A percentile compares a stretch with the other conserved stretches of the same genome.
Conservation (phyloP, 2,329 filamentous ascomycete genomes). For the Hymenoscyphus albidus region DNA sequence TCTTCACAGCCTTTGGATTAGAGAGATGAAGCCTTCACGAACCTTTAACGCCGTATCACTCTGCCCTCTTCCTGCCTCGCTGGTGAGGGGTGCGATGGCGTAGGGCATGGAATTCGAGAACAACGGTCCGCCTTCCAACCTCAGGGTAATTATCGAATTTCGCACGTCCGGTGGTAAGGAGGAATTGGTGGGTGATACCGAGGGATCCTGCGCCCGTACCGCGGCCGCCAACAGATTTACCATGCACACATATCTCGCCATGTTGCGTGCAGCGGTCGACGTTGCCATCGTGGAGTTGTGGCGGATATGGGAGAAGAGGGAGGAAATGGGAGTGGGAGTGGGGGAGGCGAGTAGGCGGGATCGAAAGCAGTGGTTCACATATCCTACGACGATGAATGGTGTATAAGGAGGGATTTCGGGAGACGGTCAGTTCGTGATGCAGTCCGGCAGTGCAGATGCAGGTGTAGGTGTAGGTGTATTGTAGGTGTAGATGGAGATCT, state of each 20-base stretch:
- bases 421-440: background rate
- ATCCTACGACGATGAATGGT: constrained; percentile 6
- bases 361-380: constrained; percentile 11
- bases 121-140: constrained; percentile 16
- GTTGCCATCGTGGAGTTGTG: constrained; percentile 24
- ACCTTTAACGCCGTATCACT: constrained; percentile 22
- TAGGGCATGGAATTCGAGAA: constrained; percentile 17
- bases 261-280: constrained; percentile 28
- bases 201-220: constrained; percentile 23
- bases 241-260: constrained; percentile 18
- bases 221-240: constrained; percentile 19
- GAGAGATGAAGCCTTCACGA: background rate
- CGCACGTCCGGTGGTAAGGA: constrained; percentile 22
- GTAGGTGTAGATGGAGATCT: background rate
- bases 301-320: constrained; percentile 6
- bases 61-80: constrained; percentile 23
- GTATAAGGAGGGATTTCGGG: background rate
- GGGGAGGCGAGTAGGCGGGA: background rate
- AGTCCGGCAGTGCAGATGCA: background rate
- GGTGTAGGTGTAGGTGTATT: no score
- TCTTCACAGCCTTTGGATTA: background rate
- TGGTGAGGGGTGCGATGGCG: constrained; percentile 30
- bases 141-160: constrained; percentile 18
- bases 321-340: background rate
- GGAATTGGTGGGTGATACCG: constrained; percentile 27